Evolutionary conservation across 2,329 filamentous ascomycete species (phyloP), one percentile per base, ranked within the genome.

Genomic region (Bipolaris cookei): DNA sequence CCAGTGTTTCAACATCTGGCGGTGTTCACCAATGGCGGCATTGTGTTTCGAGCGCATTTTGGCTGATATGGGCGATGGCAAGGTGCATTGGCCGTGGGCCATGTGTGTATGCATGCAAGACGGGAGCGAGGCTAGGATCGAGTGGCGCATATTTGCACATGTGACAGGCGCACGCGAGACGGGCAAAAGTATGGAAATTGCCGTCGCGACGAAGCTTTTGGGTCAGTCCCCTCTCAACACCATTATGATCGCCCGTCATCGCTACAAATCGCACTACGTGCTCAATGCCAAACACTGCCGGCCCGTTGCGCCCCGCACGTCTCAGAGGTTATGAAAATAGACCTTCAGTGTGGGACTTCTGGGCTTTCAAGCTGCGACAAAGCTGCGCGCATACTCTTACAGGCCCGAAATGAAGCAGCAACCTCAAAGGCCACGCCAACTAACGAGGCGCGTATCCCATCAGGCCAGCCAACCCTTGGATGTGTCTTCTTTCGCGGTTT

Each of bases 401-500:
- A 54, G 20, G 38, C 18, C 50, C 53, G 49, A 56, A 53, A 56
- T 51, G 52, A 37, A 56, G 38, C 23, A 43, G 38, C 44, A 51
- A 39, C 30, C 55, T 50, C 47, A 25, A 45, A 44, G 38, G 34
- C 52, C 28, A 41, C 44, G 34, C 21, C 30, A 25, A 32, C 54
- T 50, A 57, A 54, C 54, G 30, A 54, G 32, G 21, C 14, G 39
- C 39, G 16, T 14, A 44, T 37, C 43, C 51, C 42, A 56, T 61
- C 55, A 54, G 61, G 56, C 59, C 58, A 56, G 38, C 45, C 39
- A 21, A 20, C 39, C 39, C 39, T 28, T 32, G 37, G 49, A 46
- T 37, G 28, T 32, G 43, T 38, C 23, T 21, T 25, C 18, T 34
- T 42, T 53, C 48, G 49, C 35, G 55, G 67, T 72, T 72, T 72